Conservation (phyloP, 192 early-diverging fungal genomes). For the Pilaira anomala region DNA sequence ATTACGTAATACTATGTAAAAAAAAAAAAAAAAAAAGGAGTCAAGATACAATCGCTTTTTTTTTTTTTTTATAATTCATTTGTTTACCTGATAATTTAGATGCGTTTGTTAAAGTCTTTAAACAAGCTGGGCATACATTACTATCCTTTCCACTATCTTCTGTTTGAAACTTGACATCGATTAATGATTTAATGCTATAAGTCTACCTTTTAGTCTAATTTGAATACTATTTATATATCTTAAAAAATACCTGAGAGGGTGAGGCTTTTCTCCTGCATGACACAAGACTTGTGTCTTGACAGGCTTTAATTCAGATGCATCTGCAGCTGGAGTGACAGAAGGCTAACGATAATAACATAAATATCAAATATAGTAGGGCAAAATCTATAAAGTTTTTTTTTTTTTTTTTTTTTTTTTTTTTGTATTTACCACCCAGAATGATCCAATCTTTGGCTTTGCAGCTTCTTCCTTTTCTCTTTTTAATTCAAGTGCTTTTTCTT, state of each 20-base stretch:
- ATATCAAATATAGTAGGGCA: too few species aligned
- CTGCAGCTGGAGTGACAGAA: slow-evolving; percentile 65
- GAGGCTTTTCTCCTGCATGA: slow-evolving; percentile 57
- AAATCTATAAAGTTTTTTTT: too few species aligned
- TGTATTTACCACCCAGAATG: slow-evolving; percentile 76
- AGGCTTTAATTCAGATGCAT: slow-evolving; percentile 47
- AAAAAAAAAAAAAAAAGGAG: neutral
- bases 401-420: too few species aligned
- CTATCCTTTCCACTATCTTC: slow-evolving; percentile 35
- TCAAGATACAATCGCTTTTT: neutral
- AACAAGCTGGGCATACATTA: slow-evolving; percentile 66
- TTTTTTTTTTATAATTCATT: neutral
- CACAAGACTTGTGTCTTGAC: slow-evolving; percentile 61
- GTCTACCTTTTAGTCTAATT: neutral
- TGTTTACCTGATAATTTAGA: slow-evolving; percentile 58
- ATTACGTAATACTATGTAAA: slow-evolving; percentile 47
- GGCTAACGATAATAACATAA: slow-evolving; percentile 49
- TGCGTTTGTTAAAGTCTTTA: slow-evolving; percentile 70
- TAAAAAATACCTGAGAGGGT: slow-evolving; percentile 58
- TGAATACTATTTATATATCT: neutral
- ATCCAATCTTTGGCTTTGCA: slow-evolving; percentile 50
- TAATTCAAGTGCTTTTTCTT: slow-evolving; percentile 30
- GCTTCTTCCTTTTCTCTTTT: slow-evolving; percentile 34
- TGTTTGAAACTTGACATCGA: slow-evolving; percentile 59
- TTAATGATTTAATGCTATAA: slow-evolving; percentile 62